phyloP scores from a whole-genome alignment of 1,284 basidiomycete genomes.

The Cutaneotrichosporon cutaneum region DNA sequence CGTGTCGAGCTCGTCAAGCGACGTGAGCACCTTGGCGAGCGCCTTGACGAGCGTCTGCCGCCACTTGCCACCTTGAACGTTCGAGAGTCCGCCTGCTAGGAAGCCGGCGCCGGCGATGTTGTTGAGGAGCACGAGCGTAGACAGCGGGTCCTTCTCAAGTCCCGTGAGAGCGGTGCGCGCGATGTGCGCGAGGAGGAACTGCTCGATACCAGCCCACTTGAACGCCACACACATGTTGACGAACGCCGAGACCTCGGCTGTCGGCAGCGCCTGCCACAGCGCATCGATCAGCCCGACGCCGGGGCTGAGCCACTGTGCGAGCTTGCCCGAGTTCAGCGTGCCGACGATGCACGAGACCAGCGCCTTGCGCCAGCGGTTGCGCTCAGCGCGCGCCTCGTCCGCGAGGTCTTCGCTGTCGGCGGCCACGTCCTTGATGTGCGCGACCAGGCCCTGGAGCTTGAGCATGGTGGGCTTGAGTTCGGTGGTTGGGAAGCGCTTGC shows the following conservation, averaged over 20 bases:
- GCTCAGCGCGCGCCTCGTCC: conserved; percentile 6
- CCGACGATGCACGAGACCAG: conserved; percentile 39
- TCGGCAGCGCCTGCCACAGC: conserved; percentile 40
- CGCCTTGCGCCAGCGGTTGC: conserved; percentile 31
- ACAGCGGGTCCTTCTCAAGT: conserved; percentile 37
- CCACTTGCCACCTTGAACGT: conserved; percentile 53
- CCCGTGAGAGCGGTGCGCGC: conserved; percentile 33
- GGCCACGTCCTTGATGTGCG: conserved; percentile 16
- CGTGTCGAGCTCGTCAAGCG: conserved; percentile 7
- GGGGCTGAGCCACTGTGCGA: conserved; percentile 52
- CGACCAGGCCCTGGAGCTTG: conserved; percentile 32
- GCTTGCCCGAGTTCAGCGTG: conserved; percentile 45
- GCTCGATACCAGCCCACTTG: conserved; percentile 52
- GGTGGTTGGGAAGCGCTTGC: conserved; percentile 56
- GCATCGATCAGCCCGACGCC: conserved; percentile 49
- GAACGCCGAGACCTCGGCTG: conserved; percentile 43
- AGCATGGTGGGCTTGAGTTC: conserved; percentile 51
- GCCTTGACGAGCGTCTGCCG: conserved; percentile 37
- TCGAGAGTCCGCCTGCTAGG: conserved; percentile 45
- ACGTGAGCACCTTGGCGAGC: conserved; percentile 18
- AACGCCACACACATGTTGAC: conserved; percentile 44
- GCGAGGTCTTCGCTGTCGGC: conserved; percentile 9
- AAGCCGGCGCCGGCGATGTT: conserved; percentile 45
- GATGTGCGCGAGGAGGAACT: conserved; percentile 47
- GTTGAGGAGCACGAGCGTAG: conserved; percentile 48